phyloP scores from a whole-genome alignment of 2,329 filamentous ascomycete species.

The Ophiostoma pallidulum region DNA sequence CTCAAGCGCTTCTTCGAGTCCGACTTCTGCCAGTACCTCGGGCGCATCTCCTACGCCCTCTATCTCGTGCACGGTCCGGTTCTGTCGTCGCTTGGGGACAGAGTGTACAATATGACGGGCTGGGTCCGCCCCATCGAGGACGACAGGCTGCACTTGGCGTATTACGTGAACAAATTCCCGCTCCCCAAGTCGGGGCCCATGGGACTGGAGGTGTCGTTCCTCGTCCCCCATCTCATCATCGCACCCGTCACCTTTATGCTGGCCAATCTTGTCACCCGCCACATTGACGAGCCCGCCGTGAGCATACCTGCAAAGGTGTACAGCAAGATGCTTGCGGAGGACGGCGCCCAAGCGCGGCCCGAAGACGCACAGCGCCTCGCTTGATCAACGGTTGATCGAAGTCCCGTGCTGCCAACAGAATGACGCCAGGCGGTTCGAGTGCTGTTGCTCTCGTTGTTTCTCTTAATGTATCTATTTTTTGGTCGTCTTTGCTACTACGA shows the following conservation, averaged over 20 bases:
- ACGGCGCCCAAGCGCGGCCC: not conserved
- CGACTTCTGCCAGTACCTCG: constrained; percentile 51
- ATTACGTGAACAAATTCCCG: constrained; percentile 48
- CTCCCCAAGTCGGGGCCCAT: constrained; percentile 46
- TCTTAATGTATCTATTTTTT: too few relatives aligned
- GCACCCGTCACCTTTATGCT: constrained; percentile 50
- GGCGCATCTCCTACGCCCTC: constrained; percentile 51
- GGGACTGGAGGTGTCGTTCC: constrained; percentile 51
- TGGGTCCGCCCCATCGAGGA: constrained; percentile 33
- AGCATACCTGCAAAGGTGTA: constrained; percentile 49
- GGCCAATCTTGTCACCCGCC: constrained; percentile 46
- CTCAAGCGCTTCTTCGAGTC: constrained; percentile 50
- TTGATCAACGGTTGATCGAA: not conserved
- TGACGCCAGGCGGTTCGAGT: not conserved
- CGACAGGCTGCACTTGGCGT: constrained; percentile 37
- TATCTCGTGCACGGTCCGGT: constrained; percentile 58
- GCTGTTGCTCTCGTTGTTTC: not conserved
- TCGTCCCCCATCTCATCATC: constrained; percentile 50
- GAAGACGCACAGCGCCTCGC: constrained; percentile 12
- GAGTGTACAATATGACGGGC: constrained; percentile 53
- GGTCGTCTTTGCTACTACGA: not conserved
- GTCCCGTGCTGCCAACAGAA: too few relatives aligned
- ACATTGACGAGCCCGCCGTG: constrained; percentile 52
- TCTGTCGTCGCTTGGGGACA: constrained; percentile 49
- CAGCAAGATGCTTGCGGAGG: constrained; percentile 22